phyloP scores from a whole-genome alignment of 495 filamentous ascomycete genomes.

The Clohesyomyces aquaticus region DNA sequence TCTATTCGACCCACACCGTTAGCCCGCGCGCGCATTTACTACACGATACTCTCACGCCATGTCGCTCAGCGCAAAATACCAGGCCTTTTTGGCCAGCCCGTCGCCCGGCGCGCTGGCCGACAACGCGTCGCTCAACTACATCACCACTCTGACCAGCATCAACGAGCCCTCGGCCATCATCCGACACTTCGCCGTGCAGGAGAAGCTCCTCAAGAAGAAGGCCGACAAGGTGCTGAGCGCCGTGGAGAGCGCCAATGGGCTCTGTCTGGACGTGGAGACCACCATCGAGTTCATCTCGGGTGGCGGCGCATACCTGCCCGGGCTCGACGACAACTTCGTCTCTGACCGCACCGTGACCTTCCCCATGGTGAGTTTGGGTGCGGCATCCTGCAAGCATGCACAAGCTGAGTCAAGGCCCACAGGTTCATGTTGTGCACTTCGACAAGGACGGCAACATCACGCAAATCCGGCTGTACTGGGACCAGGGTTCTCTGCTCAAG shows the following conservation, averaged over 20 bases:
- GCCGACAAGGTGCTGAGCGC: constrained; percentile 71
- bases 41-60: constrained; percentile 44
- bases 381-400: not conserved
- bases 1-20: constrained; percentile 11
- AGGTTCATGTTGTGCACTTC: constrained; percentile 93
- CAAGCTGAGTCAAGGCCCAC: constrained; percentile 44
- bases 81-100: constrained; percentile 75
- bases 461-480: constrained; percentile 89
- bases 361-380: constrained; percentile 68
- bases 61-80: constrained; percentile 73
- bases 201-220: constrained; percentile 74
- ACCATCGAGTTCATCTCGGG: constrained; percentile 77
- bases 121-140: constrained; percentile 83
- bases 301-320: constrained; percentile 87
- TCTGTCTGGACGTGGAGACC: constrained; percentile 80
- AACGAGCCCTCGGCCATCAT: constrained; percentile 70
- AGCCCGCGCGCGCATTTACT: constrained; percentile 10
- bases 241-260: constrained; percentile 68
- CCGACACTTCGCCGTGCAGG: constrained; percentile 72
- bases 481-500: constrained; percentile 90
- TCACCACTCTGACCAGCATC: constrained; percentile 81
- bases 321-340: constrained; percentile 92
- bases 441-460: constrained; percentile 73
- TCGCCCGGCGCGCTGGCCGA: constrained; percentile 65
- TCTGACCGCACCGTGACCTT: constrained; percentile 79